Evolutionary conservation across 2,329 filamentous ascomycete species (phyloP).

Genomic region (Aspergillus versicolor): DNA sequence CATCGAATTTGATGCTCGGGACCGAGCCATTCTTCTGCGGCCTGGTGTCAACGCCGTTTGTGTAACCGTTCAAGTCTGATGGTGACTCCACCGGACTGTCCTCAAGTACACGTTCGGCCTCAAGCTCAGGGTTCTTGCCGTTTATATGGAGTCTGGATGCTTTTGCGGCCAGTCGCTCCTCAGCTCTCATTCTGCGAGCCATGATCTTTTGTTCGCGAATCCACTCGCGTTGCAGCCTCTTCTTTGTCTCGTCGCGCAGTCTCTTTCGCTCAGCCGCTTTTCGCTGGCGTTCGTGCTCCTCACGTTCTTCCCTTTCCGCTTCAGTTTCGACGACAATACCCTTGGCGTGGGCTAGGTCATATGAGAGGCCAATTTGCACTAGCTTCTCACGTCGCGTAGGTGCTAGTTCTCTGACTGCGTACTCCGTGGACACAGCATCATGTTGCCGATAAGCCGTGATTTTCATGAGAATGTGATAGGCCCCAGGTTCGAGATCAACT

Average conservation of each 20-base stretch:
- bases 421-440: conserved; percentile 58
- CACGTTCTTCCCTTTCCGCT: conserved; percentile 33
- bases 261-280: conserved; percentile 36
- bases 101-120: conserved; percentile 19
- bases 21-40: conserved; percentile 19
- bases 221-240: conserved; percentile 41
- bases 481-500: conserved; percentile 70
- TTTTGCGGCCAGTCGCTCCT: conserved; percentile 27
- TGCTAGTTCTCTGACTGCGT: conserved; percentile 66
- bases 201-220: conserved; percentile 39
- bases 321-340: conserved; percentile 42
- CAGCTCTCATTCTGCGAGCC: conserved; percentile 27
- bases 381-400: conserved; percentile 70
- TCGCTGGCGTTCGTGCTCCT: conserved; percentile 36
- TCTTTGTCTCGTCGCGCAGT: conserved; percentile 38
- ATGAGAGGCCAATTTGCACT: conserved; percentile 47
- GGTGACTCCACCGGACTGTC: conserved; percentile 29
- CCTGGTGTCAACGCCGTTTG: conserved; percentile 18
- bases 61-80: conserved; percentile 23
- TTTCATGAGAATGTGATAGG: conserved; percentile 74
- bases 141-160: conserved; percentile 7
- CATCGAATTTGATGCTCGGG: conserved; percentile 30
- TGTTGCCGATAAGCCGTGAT: conserved; percentile 67
- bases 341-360: conserved; percentile 49
- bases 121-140: background rate